Conservation (phyloP, 1,284 basidiomycete genomes). For the Cryptococcus floricola region DNA sequence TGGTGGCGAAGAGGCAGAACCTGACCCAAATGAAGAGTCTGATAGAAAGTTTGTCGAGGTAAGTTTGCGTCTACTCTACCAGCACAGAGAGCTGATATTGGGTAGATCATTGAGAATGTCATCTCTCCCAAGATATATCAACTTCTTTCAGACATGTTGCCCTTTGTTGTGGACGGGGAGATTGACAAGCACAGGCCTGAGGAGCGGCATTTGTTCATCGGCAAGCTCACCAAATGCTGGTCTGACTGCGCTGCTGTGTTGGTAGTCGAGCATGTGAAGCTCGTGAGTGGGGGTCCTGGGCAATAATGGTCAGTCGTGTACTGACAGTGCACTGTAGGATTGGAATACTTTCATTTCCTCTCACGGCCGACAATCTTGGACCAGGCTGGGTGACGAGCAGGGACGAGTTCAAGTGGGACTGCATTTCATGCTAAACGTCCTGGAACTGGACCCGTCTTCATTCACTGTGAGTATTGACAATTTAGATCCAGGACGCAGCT, state of each 20-base stretch:
- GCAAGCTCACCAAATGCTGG: slow-evolving; percentile 71
- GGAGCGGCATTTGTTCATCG: slow-evolving; percentile 45
- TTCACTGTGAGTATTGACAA: slow-evolving; percentile 55
- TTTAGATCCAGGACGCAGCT: neutral
- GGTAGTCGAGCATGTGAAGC: slow-evolving; percentile 58
- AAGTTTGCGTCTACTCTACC: slow-evolving; percentile 4
- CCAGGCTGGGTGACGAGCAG: slow-evolving; percentile 56
- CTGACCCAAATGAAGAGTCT: slow-evolving; percentile 27
- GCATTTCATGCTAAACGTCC: slow-evolving; percentile 64
- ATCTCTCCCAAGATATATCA: slow-evolving; percentile 63
- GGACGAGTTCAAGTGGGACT: slow-evolving; percentile 62
- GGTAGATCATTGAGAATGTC: slow-evolving; percentile 56
- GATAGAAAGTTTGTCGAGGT: slow-evolving; percentile 45
- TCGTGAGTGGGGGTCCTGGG: slow-evolving; percentile 46
- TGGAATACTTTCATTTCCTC: slow-evolving; percentile 63
- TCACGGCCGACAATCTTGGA: slow-evolving; percentile 60
- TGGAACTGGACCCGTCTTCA: slow-evolving; percentile 61
- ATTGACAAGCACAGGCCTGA: slow-evolving; percentile 18
- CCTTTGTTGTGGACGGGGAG: slow-evolving; percentile 37
- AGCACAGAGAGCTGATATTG: neutral
- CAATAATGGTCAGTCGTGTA: neutral
- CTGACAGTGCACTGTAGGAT: slow-evolving; percentile 48
- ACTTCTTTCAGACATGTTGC: slow-evolving; percentile 56
- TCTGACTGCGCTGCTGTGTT: slow-evolving; percentile 66
- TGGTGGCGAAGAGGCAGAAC: slow-evolving; percentile 24